phyloP scores from a whole-genome alignment of 139 green algal species.

The Picochlorum costavermella region DNA sequence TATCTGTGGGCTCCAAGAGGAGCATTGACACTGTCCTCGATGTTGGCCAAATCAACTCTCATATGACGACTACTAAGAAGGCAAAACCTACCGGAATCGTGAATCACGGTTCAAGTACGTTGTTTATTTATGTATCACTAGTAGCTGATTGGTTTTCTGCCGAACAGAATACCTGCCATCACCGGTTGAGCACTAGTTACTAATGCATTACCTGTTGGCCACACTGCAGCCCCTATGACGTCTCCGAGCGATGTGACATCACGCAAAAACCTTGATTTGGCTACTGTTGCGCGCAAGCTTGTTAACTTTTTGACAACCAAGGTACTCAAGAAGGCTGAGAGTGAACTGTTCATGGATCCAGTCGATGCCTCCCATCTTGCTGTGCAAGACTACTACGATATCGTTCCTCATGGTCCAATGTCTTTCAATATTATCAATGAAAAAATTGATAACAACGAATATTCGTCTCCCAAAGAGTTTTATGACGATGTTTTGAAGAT shows the following conservation, averaged over 20 bases:
- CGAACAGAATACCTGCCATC: background rate
- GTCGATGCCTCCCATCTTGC: background rate
- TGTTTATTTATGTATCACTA: background rate
- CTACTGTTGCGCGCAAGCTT: background rate
- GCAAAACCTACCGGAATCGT: background rate
- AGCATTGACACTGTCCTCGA: slow-evolving; percentile 24
- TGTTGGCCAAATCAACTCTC: slow-evolving; percentile 12
- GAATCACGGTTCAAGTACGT: background rate
- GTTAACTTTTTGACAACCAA: background rate
- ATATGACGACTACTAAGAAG: background rate
- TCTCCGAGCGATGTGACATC: slow-evolving; percentile 9
- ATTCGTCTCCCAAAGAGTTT: slow-evolving; percentile 10
- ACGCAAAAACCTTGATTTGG: slow-evolving; percentile 5
- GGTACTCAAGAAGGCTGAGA: background rate
- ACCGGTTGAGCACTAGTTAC: background rate
- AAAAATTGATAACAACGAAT: slow-evolving; percentile 6
- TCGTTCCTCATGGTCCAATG: slow-evolving; percentile 18
- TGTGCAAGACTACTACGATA: slow-evolving; percentile 17
- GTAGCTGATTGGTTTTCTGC: background rate
- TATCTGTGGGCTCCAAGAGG: slow-evolving; percentile 28
- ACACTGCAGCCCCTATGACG: background rate
- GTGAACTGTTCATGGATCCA: slow-evolving; percentile 14
- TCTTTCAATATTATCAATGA: slow-evolving; percentile 18
- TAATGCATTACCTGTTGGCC: background rate
- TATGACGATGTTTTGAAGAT: slow-evolving; percentile 33